Evolutionary conservation across 352 stramenopile species (phyloP).

Genomic region (Phytopythium kandeliae): DNA sequence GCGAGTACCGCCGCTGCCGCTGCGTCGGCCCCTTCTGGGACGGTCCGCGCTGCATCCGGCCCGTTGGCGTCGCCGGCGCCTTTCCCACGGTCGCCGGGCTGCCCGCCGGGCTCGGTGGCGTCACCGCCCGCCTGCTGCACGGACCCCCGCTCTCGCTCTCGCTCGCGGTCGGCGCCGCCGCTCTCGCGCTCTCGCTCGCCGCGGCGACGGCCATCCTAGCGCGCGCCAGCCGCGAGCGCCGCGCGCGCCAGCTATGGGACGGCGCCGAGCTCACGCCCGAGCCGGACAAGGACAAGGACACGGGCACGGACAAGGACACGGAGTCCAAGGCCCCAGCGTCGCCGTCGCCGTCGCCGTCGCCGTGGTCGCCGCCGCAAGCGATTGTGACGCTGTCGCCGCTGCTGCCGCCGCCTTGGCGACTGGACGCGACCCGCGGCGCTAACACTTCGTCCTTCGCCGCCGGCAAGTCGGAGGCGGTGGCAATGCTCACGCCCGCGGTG

Average conservation of each 20-base stretch:
- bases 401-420: background rate
- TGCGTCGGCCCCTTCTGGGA: slow-evolving; percentile 5
- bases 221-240: background rate
- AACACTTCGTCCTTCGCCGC: too few relatives aligned
- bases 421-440: background rate
- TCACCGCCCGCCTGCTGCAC: background rate
- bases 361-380: too few relatives aligned
- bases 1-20: background rate
- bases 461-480: too few relatives aligned
- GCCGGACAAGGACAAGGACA: background rate
- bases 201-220: background rate
- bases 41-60: slow-evolving; percentile 5
- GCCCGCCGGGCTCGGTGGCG: background rate
- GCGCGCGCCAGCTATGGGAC: background rate
- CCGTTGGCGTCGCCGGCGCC: background rate
- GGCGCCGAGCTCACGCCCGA: too few relatives aligned
- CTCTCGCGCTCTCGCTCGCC: background rate
- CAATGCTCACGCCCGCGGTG: background rate
- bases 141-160: background rate
- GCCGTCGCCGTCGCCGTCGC: background rate
- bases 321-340: background rate
- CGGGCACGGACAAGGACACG: background rate
- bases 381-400: background rate
- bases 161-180: background rate
- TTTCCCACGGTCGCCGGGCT: background rate